These are phyloP conservation scores for Aphanomyces cochlioides DNA, from an alignment of 352 stramenopile genomes.

Conservation along the genomic window DNA sequence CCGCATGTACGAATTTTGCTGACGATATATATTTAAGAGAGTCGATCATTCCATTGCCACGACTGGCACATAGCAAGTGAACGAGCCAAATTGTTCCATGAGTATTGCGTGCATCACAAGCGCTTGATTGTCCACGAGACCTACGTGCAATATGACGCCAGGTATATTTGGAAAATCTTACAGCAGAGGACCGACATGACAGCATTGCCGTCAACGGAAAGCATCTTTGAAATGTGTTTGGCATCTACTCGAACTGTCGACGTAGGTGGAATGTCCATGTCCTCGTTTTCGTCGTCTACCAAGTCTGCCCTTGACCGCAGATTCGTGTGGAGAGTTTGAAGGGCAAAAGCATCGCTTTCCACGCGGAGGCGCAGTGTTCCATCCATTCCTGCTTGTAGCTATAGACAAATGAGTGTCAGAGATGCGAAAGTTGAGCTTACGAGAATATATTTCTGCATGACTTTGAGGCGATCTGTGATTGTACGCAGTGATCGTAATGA, in stretches of 20 bases:
- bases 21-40: too few relatives aligned
- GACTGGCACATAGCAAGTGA: constrained; percentile 75
- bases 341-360: constrained; percentile 57
- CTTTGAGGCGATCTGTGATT: constrained; percentile 68
- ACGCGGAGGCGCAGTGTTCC: constrained; percentile 70
- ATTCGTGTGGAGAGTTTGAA: constrained; percentile 77
- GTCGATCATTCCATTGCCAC: constrained; percentile 15
- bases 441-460: constrained; percentile 69
- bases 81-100: constrained; percentile 65
- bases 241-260: constrained; percentile 72
- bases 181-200: constrained; percentile 72
- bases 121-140: constrained; percentile 71
- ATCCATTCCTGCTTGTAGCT: constrained; percentile 60
- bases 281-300: constrained; percentile 40
- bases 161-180: constrained; percentile 23
- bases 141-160: constrained; percentile 29
- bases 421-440: constrained; percentile 1
- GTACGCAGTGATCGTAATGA: constrained; percentile 56
- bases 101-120: constrained; percentile 80
- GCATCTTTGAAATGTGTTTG: constrained; percentile 71
- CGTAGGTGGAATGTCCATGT: constrained; percentile 28
- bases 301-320: constrained; percentile 70
- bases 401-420: constrained; percentile 4
- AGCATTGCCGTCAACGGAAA: constrained; percentile 64
- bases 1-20: too few relatives aligned